phyloP scores from a whole-genome alignment of 2,329 filamentous ascomycete species.

The Aspergillus sp. region DNA sequence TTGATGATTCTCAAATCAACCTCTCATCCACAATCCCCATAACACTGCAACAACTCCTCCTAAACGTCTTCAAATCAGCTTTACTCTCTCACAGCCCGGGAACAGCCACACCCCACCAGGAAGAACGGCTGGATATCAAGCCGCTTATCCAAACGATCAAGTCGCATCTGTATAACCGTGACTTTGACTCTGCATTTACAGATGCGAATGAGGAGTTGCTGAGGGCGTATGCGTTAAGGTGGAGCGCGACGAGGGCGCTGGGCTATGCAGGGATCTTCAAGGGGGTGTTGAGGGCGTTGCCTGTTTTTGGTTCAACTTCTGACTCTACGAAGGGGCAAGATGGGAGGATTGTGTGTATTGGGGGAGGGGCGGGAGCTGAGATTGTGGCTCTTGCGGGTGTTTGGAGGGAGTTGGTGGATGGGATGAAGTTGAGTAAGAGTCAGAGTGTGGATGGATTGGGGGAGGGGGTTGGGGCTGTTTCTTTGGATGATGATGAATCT shows the following conservation, averaged over 20 bases:
- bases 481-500: no score
- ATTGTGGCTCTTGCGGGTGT: constrained; percentile 59
- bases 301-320: constrained; percentile 1
- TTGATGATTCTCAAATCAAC: constrained; percentile 2
- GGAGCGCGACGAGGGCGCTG: constrained; percentile 82
- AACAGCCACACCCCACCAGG: constrained; percentile 38
- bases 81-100: constrained; percentile 51
- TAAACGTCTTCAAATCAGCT: constrained; percentile 67
- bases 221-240: constrained; percentile 79
- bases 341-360: constrained; percentile 49
- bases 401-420: constrained; percentile 34
- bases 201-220: constrained; percentile 61
- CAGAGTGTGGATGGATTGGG: neutral
- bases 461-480: no score
- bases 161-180: constrained; percentile 74
- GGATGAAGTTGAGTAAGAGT: constrained; percentile 2
- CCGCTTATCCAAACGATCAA: constrained; percentile 75
- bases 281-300: constrained; percentile 21
- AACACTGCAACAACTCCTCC: constrained; percentile 62
- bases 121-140: constrained; percentile 31
- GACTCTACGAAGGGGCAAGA: neutral
- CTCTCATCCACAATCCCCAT: constrained; percentile 39
- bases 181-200: constrained; percentile 74
- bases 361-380: constrained; percentile 63
- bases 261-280: constrained; percentile 66